Evolutionary conservation across 495 filamentous ascomycete species (phyloP).

Genomic region (Lepraria neglecta): DNA sequence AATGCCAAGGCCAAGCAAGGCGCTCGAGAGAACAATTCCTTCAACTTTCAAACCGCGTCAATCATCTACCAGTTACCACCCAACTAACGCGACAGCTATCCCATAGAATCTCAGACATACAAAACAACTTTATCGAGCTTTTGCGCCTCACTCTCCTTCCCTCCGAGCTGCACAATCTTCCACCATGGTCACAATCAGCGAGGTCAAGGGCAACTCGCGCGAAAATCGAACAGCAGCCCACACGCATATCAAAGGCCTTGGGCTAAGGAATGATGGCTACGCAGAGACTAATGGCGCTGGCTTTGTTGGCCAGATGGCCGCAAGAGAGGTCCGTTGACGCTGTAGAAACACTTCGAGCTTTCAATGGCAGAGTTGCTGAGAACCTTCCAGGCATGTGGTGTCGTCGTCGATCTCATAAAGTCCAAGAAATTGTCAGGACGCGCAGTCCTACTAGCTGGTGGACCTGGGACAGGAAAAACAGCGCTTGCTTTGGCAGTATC

Average conservation of each 20-base stretch:
- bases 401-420: constrained; percentile 90
- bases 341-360: background rate
- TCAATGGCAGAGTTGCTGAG: constrained; percentile 9
- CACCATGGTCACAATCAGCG: constrained; percentile 87
- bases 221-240: constrained; percentile 94
- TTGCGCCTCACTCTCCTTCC: background rate
- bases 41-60: constrained; percentile 3
- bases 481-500: constrained; percentile 89
- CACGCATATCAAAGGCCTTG: constrained; percentile 93
- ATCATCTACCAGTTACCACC: background rate
- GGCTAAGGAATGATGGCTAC: constrained; percentile 71
- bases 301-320: constrained; percentile 82
- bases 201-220: constrained; percentile 91
- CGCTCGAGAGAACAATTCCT: constrained; percentile 6
- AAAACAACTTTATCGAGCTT: background rate
- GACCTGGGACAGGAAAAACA: constrained; percentile 95
- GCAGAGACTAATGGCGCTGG: constrained; percentile 70
- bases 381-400: constrained; percentile 66
- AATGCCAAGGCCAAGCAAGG: constrained; percentile 11
- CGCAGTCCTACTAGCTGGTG: constrained; percentile 84
- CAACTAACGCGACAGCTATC: background rate
- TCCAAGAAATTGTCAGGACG: constrained; percentile 95
- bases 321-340: constrained; percentile 62
- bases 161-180: background rate
- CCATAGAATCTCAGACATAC: background rate